Percentiles rank a stretch among this genome's conserved stretches.
phyloP scores from a whole-genome alignment of 1,284 basidiomycete genomes.

The Trametes polyzona region DNA sequence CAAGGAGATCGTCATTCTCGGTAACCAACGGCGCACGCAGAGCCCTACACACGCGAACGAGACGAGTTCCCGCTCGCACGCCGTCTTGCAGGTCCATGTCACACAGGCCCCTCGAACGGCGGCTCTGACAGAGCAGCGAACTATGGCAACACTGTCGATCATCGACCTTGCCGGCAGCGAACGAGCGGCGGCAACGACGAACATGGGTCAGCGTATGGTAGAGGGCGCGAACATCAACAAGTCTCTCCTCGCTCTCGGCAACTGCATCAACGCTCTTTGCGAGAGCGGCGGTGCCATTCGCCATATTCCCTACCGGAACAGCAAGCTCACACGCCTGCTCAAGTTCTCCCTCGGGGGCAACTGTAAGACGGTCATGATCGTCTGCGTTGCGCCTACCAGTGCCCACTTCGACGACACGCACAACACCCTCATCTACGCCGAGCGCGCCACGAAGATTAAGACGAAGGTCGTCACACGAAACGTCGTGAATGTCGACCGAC shows the following conservation, averaged over 20 bases:
- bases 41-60: slow-evolving; percentile 94
- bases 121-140: slow-evolving; percentile 76
- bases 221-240: slow-evolving; percentile 99
- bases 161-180: slow-evolving; percentile 97
- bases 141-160: slow-evolving; percentile 90
- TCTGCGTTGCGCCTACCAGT: slow-evolving; percentile 93
- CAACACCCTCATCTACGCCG: slow-evolving; percentile 95
- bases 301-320: slow-evolving; percentile 95
- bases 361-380: slow-evolving; percentile 98
- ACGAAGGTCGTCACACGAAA: slow-evolving; percentile 93
- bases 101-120: slow-evolving; percentile 85
- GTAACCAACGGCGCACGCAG: slow-evolving; percentile 87
- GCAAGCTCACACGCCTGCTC: slow-evolving; percentile 93
- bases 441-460: slow-evolving; percentile 96
- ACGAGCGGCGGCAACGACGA: slow-evolving; percentile 90
- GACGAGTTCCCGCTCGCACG: slow-evolving; percentile 94
- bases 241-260: slow-evolving; percentile 91
- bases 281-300: slow-evolving; percentile 82
- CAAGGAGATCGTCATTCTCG: slow-evolving; percentile 87
- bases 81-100: slow-evolving; percentile 93
- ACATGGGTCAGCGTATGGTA: slow-evolving; percentile 97
- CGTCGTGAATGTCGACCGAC: slow-evolving; percentile 90
- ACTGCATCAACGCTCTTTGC: slow-evolving; percentile 96
- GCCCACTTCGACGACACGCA: slow-evolving; percentile 97
- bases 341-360: slow-evolving; percentile 97